Percentiles rank a stretch among this genome's conserved stretches.
These are phyloP conservation scores for Ascochyta clinopodiicola DNA, from an alignment of 2,329 filamentous ascomycete species.

Conservation along the genomic window DNA sequence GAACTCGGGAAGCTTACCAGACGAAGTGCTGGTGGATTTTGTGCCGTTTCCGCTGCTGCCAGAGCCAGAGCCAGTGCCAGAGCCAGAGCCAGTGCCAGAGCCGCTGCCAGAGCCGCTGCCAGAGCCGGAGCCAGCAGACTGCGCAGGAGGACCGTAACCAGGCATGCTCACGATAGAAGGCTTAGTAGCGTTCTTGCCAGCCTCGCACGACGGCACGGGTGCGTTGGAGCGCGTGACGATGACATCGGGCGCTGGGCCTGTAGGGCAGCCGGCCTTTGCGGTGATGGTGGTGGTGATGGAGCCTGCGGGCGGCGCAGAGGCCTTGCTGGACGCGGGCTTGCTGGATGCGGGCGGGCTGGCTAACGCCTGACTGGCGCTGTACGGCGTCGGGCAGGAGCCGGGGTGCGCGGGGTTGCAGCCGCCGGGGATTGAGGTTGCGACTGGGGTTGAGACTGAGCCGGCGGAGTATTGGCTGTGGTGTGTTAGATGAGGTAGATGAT, in stretches of 20 bases:
- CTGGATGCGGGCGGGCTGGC: neutral
- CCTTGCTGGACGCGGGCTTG: slow-evolving; percentile 11
- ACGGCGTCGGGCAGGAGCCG: too few relatives aligned
- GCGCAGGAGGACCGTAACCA: slow-evolving; percentile 6
- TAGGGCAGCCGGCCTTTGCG: slow-evolving; percentile 23
- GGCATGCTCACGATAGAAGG: slow-evolving; percentile 24
- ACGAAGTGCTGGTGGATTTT: neutral
- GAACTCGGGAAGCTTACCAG: slow-evolving; percentile 9
- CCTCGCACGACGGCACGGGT: slow-evolving; percentile 21
- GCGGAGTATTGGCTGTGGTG: neutral
- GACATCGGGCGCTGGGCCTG: slow-evolving; percentile 22
- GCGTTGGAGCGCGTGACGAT: slow-evolving; percentile 27
- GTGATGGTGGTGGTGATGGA: slow-evolving; percentile 23
- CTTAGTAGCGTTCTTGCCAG: slow-evolving; percentile 28
- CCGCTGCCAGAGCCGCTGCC: neutral
- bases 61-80: neutral
- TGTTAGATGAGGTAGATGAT: neutral
- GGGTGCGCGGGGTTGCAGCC: too few relatives aligned
- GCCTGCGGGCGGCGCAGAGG: neutral
- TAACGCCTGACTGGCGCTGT: too few relatives aligned
- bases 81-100: neutral
- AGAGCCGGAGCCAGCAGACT: neutral
- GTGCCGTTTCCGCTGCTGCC: too few relatives aligned
- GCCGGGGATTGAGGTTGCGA: neutral
- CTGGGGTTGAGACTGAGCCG: neutral